Percentiles rank a stretch among this genome's conserved stretches.
These are phyloP conservation scores for Zasmidium cellare DNA, from an alignment of 2,329 filamentous ascomycete genomes.

Conservation along the genomic window DNA sequence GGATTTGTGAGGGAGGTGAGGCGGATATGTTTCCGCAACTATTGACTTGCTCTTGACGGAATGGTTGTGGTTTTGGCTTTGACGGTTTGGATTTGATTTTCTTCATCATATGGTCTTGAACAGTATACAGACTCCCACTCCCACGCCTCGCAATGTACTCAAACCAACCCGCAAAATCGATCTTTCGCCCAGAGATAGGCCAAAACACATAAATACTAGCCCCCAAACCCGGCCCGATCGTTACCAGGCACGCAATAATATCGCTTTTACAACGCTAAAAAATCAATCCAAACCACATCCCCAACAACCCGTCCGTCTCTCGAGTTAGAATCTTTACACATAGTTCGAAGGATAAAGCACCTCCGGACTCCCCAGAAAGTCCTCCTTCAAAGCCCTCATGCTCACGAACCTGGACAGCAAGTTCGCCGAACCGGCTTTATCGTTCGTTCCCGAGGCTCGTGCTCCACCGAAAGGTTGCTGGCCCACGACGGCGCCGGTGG, in stretches of 20 bases:
- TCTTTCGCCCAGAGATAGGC: not conserved
- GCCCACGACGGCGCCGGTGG: constrained; percentile 49
- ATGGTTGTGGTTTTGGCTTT: too few relatives aligned
- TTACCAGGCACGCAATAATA: too few relatives aligned
- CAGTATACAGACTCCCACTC: too few relatives aligned
- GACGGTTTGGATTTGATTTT: too few relatives aligned
- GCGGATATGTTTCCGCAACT: not conserved
- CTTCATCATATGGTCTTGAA: too few relatives aligned
- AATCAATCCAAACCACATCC: too few relatives aligned
- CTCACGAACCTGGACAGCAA: constrained; percentile 56
- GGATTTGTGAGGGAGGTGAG: not conserved
- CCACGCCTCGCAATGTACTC: not conserved
- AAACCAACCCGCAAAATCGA: not conserved
- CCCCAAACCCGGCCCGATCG: too few relatives aligned
- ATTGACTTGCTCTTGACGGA: not conserved
- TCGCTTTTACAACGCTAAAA: constrained; percentile 3
- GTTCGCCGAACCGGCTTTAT: constrained; percentile 57
- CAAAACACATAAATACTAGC: not conserved
- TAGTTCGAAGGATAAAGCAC: constrained; percentile 56
- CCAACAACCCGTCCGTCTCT: not conserved
- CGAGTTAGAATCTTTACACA: constrained; percentile 21
- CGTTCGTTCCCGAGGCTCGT: constrained; percentile 58
- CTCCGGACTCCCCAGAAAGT: constrained; percentile 49
- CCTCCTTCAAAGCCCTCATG: constrained; percentile 58
- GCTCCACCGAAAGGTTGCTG: constrained; percentile 51